Percentiles rank a stretch among this genome's conserved stretches.
phyloP scores from a whole-genome alignment of 805 yeast genomes.

The Sugiyamaella chiloensis region DNA sequence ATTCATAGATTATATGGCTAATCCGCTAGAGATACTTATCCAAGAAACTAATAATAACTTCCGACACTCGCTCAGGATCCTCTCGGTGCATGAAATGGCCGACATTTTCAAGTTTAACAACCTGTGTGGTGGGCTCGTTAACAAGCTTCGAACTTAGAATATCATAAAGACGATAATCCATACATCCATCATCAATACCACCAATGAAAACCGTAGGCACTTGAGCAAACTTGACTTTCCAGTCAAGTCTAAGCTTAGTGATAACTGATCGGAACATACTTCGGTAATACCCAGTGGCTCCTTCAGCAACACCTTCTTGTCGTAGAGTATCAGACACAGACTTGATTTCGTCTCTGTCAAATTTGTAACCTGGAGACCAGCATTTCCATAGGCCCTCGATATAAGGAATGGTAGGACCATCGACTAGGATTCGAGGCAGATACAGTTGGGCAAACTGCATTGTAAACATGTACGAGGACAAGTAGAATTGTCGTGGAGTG shows the following conservation, averaged over 20 bases:
- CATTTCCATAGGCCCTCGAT: constrained; percentile 24
- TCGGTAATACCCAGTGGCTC: constrained; percentile 30
- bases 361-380: constrained; percentile 29
- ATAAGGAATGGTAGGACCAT: constrained; percentile 17
- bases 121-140: constrained; percentile 14
- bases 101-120: constrained; percentile 20
- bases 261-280: constrained; percentile 1
- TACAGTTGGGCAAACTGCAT: constrained; percentile 27
- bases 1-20: too few relatives aligned
- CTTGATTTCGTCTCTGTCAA: constrained; percentile 18
- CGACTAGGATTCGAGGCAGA: constrained; percentile 9
- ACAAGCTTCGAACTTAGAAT: constrained; percentile 10
- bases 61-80: constrained; percentile 23
- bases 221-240: constrained; percentile 21
- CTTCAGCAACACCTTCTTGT: constrained; percentile 25
- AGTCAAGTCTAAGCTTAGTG: neutral
- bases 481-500: constrained; percentile 25
- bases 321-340: constrained; percentile 21
- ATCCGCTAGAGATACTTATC: neutral
- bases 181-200: constrained; percentile 27
- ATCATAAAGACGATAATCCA: constrained; percentile 21
- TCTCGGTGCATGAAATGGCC: constrained; percentile 32
- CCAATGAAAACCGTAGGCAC: constrained; percentile 23
- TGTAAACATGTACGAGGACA: constrained; percentile 28
- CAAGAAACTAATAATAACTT: constrained; percentile 14